Conservation (phyloP, 306 rosid species). For the Adenanthera pavonina region DNA sequence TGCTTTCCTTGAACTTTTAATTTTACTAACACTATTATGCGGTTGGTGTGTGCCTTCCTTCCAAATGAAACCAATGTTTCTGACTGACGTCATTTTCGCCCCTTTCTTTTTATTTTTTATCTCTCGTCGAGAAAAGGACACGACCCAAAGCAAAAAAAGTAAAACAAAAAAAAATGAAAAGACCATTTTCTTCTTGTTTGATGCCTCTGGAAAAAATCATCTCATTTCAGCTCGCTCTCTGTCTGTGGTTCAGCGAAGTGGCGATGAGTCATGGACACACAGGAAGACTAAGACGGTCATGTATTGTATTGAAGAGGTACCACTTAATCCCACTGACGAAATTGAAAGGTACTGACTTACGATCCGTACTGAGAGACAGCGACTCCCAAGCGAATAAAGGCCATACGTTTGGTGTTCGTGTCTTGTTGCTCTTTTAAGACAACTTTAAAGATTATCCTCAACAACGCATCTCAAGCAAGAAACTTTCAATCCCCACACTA, state of each 20-base stretch:
- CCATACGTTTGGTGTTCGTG: conserved; percentile 40
- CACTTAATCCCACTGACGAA: conserved; percentile 32
- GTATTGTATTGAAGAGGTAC: conserved; percentile 43
- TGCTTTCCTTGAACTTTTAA: conserved; percentile 32
- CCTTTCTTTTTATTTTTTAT: neutral
- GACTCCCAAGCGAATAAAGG: conserved; percentile 38
- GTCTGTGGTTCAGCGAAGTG: neutral
- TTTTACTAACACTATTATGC: conserved; percentile 26
- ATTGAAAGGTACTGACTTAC: conserved; percentile 25
- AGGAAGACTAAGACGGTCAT: conserved; percentile 31
- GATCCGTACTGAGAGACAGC: conserved; percentile 50
- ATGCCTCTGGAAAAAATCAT: conserved; percentile 7
- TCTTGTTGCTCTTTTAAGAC: conserved; percentile 42
- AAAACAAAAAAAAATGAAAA: conserved; percentile 29
- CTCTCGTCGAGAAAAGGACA: neutral
- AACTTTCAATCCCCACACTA: conserved; percentile 35
- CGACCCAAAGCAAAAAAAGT: neutral
- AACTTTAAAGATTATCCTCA: conserved; percentile 41
- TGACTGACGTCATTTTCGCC: neutral
- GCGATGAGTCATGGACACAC: neutral
- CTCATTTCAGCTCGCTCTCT: neutral
- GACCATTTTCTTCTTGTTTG: conserved; percentile 19
- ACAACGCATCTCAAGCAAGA: conserved; percentile 19
- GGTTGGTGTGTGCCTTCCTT: conserved; percentile 32
- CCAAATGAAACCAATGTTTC: neutral